A percentile compares a stretch with the other conserved stretches of the same genome.
These are phyloP conservation scores for Voacanga thouarsii DNA, from an alignment of 257 asterid genomes.

Conservation along the genomic window DNA sequence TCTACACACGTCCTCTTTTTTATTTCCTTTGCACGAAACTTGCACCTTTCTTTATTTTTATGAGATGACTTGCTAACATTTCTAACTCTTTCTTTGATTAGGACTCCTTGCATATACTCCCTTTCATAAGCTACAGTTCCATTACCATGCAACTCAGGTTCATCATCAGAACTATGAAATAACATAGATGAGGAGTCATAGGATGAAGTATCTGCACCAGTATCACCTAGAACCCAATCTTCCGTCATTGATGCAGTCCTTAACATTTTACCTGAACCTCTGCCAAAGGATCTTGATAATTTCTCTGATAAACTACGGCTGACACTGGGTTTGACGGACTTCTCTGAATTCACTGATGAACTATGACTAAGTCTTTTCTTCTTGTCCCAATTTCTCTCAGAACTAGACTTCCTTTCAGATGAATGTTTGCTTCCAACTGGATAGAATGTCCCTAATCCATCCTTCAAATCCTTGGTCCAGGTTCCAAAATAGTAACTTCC, in stretches of 20 bases:
- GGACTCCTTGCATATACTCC: slow-evolving; percentile 98
- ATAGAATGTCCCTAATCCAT: slow-evolving; percentile 84
- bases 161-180: slow-evolving; percentile 48
- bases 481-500: slow-evolving; percentile 90
- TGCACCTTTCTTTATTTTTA: slow-evolving; percentile 49
- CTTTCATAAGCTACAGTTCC: slow-evolving; percentile 67
- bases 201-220: slow-evolving; percentile 34
- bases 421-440: slow-evolving; percentile 58
- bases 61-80: slow-evolving; percentile 42
- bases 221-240: slow-evolving; percentile 34
- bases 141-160: slow-evolving; percentile 38
- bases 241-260: slow-evolving; percentile 37
- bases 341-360: slow-evolving; percentile 41
- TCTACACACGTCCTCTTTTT: slow-evolving; percentile 44
- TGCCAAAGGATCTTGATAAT: slow-evolving; percentile 43
- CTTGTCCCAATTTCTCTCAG: slow-evolving; percentile 41
- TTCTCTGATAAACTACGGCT: slow-evolving; percentile 59
- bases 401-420: slow-evolving; percentile 32
- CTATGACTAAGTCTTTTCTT: slow-evolving; percentile 40
- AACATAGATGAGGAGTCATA: slow-evolving; percentile 39
- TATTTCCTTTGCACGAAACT: slow-evolving; percentile 56
- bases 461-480: slow-evolving; percentile 90
- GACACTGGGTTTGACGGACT: slow-evolving; percentile 38
- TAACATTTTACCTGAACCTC: slow-evolving; percentile 47
- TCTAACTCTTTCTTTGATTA: slow-evolving; percentile 67